These are phyloP conservation scores for Fusarium succisae DNA, from an alignment of 2,329 filamentous ascomycete species.

Conservation along the genomic window DNA sequence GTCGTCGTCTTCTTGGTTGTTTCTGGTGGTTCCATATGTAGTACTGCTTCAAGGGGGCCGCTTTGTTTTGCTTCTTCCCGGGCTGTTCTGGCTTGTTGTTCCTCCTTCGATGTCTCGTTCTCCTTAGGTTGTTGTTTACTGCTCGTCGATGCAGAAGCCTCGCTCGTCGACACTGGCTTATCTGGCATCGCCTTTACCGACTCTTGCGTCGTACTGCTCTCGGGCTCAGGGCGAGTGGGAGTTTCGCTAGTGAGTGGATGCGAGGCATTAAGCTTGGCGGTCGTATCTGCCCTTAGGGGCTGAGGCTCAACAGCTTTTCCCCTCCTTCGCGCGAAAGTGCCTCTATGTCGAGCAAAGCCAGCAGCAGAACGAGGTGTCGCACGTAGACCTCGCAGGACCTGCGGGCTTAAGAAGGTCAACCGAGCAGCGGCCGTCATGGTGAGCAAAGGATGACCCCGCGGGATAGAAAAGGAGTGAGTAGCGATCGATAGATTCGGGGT, in stretches of 20 bases:
- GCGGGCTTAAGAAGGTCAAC: conserved; percentile 75
- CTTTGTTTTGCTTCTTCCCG: conserved; percentile 53
- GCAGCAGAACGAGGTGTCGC: conserved; percentile 51
- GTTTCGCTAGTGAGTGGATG: conserved; percentile 21
- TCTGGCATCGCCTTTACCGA: conserved; percentile 2
- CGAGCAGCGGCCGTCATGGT: conserved; percentile 71
- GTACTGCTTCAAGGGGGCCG: conserved; percentile 62
- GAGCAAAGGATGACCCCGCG: conserved; percentile 7
- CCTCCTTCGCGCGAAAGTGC: conserved; percentile 63
- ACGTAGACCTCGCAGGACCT: conserved; percentile 64
- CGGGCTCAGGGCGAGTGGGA: conserved; percentile 10
- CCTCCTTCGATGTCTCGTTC: conserved; percentile 17
- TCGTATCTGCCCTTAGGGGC: conserved; percentile 39
- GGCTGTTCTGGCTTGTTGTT: conserved; percentile 43
- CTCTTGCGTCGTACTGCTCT: conserved; percentile 7
- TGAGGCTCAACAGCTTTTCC: conserved; percentile 69
- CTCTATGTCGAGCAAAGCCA: conserved; percentile 51
- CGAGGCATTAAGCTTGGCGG: conserved; percentile 27
- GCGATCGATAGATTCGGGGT: background rate
- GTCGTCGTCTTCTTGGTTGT: conserved; percentile 40
- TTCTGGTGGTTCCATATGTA: conserved; percentile 57
- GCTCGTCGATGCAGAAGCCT: conserved; percentile 5
- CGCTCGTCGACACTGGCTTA: conserved; percentile 2
- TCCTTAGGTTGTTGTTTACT: conserved; percentile 6
- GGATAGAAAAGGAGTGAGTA: background rate